phyloP scores from a whole-genome alignment of 257 asterid species.

The Avicennia marina region DNA sequence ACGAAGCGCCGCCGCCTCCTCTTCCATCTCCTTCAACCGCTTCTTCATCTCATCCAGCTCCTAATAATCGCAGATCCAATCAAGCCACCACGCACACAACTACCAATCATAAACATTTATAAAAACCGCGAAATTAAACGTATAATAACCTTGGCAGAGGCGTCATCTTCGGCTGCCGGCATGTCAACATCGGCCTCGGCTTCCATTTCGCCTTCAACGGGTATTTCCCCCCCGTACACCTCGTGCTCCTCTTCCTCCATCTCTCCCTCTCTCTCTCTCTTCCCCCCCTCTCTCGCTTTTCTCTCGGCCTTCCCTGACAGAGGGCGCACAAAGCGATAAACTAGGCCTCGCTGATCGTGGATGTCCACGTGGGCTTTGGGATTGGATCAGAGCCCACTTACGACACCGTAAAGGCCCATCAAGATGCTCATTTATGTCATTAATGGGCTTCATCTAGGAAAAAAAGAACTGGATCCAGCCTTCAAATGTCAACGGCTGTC shows the following conservation, averaged over 20 bases:
- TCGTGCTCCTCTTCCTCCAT: slow-evolving; percentile 75
- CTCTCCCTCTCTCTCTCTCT: slow-evolving; percentile 18
- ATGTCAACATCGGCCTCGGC: slow-evolving; percentile 54
- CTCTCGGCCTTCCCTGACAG: background rate
- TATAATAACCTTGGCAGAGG: slow-evolving; percentile 45
- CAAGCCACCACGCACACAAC: slow-evolving; percentile 2
- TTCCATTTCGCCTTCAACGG: slow-evolving; percentile 56
- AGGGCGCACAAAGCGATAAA: slow-evolving; percentile 9
- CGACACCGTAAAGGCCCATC: background rate
- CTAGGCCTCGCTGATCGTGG: background rate
- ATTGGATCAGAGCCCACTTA: background rate
- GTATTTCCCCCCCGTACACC: slow-evolving; percentile 66
- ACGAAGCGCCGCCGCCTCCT: slow-evolving; percentile 63
- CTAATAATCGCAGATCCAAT: slow-evolving; percentile 26
- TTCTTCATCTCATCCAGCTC: slow-evolving; percentile 74
- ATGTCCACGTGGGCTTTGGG: slow-evolving; percentile 2
- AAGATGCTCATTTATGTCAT: background rate
- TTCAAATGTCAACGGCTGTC: background rate
- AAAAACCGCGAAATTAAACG: too few species aligned
- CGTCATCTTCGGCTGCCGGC: slow-evolving; percentile 49
- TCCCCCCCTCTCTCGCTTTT: too few species aligned
- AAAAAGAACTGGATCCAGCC: background rate
- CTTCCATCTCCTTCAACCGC: slow-evolving; percentile 67
- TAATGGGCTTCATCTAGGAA: too few species aligned
- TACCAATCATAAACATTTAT: background rate